phyloP scores from a whole-genome alignment of 2,329 filamentous ascomycete species.

The Cephalotrichum gorgonifer region DNA sequence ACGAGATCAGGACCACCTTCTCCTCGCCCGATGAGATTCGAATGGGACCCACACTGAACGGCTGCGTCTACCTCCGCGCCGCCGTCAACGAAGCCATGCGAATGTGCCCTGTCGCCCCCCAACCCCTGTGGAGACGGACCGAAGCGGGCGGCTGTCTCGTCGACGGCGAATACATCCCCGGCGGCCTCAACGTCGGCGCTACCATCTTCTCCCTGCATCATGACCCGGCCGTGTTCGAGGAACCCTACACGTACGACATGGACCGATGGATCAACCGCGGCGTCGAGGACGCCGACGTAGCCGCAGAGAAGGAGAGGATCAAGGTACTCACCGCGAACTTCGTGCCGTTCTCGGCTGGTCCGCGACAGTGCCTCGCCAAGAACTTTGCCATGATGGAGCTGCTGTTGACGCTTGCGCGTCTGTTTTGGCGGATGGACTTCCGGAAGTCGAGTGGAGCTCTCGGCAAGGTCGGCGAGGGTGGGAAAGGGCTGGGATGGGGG shows the following conservation, averaged over 20 bases:
- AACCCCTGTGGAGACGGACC: slow-evolving; percentile 2
- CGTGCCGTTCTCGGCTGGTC: slow-evolving; percentile 2
- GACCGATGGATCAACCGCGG: slow-evolving; percentile 3
- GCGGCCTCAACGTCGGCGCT: slow-evolving; percentile 1
- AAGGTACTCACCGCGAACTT: background rate
- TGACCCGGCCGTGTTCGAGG: background rate
- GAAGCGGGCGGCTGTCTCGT: slow-evolving; percentile 2
- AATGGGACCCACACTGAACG: slow-evolving; percentile 18
- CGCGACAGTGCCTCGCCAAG: slow-evolving; percentile 4
- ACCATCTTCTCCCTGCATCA: slow-evolving; percentile 4
- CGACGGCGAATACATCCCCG: slow-evolving; percentile 3
- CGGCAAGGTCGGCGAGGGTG: too few relatives aligned
- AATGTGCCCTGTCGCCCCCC: slow-evolving; percentile 5
- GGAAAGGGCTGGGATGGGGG: too few relatives aligned
- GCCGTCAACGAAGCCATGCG: slow-evolving; percentile 20
- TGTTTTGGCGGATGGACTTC: too few relatives aligned
- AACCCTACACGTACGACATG: slow-evolving; percentile 3
- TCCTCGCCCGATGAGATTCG: slow-evolving; percentile 22
- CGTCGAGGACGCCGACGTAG: background rate
- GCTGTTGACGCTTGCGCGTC: too few relatives aligned
- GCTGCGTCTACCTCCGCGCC: slow-evolving; percentile 27
- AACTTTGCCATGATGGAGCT: slow-evolving; percentile 5
- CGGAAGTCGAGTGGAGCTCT: too few relatives aligned
- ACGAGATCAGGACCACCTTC: slow-evolving; percentile 23
- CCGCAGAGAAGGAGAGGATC: background rate